Evolutionary conservation across 805 yeast genomes (phyloP).

Genomic region (Kodamaea hsintzibuensis): DNA sequence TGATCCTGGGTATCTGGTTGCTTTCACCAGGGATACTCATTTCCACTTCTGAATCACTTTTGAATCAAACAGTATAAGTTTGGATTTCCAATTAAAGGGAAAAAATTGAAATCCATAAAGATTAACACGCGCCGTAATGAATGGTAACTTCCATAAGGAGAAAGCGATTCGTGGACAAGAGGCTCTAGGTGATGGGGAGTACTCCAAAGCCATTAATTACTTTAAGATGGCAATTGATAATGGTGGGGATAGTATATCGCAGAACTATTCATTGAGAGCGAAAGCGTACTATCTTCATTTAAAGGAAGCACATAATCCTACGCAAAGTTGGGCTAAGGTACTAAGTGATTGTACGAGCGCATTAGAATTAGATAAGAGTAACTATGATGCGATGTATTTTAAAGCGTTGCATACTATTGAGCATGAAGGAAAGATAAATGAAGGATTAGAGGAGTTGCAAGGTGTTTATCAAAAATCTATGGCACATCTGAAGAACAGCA

Average conservation of each 20-base stretch:
- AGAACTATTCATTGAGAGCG: constrained; percentile 16
- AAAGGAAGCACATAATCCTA: not conserved
- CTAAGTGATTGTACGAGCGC: constrained; percentile 15
- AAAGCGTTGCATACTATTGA: constrained; percentile 13
- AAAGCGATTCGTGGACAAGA: constrained; percentile 9
- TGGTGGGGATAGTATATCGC: constrained; percentile 9
- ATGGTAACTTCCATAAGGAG: constrained; percentile 7
- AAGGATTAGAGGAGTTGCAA: constrained; percentile 13
- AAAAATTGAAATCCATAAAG: not conserved
- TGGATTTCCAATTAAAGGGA: not conserved
- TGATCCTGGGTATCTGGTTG: not conserved
- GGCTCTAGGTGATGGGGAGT: constrained; percentile 13
- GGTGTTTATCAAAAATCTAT: constrained; percentile 16
- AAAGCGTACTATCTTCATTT: constrained; percentile 14
- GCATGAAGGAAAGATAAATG: constrained; percentile 5
- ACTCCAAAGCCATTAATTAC: constrained; percentile 18
- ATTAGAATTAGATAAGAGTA: constrained; percentile 15
- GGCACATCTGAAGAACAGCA: constrained; percentile 12
- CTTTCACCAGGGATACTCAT: not conserved
- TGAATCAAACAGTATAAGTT: not conserved
- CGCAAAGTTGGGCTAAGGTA: constrained; percentile 17
- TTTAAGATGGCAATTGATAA: constrained; percentile 17
- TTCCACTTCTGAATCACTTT: not conserved
- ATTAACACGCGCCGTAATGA: not conserved
- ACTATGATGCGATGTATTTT: constrained; percentile 17